Evolutionary conservation across 2,329 filamentous ascomycete genomes (phyloP).

Genomic region (Sclerotinia spermophila): DNA sequence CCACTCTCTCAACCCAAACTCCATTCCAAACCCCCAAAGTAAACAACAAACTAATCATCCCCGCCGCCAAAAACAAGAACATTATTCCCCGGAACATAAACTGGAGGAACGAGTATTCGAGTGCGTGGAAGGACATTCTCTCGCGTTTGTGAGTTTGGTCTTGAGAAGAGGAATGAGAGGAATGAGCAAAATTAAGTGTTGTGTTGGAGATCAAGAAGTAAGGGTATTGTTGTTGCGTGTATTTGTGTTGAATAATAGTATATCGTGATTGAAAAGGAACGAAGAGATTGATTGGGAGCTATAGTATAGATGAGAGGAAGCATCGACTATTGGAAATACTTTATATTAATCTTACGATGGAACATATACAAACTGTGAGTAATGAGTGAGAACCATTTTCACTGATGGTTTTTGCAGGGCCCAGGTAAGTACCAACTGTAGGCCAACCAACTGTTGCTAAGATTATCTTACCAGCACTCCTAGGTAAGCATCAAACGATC

Average conservation of each 20-base stretch:
- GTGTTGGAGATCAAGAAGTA: background rate
- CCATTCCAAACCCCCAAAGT: background rate
- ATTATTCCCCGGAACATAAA: background rate
- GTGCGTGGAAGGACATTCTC: background rate
- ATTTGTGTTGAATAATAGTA: no score
- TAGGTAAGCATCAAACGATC: background rate
- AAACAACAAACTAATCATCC: background rate
- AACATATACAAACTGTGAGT: no score
- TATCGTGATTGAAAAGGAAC: background rate
- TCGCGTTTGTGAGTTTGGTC: fast-evolving
- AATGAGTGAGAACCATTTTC: no score
- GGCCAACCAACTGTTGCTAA: background rate
- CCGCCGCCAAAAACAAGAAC: background rate
- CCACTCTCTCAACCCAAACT: background rate
- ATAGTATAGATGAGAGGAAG: background rate
- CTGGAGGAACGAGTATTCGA: background rate
- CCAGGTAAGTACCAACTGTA: no score
- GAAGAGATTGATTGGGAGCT: background rate
- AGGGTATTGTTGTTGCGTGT: background rate
- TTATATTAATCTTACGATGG: background rate
- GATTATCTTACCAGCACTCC: background rate
- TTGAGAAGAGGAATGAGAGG: background rate
- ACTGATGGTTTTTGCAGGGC: no score
- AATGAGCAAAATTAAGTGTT: no score
- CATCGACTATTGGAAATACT: background rate